phyloP scores from a whole-genome alignment of 257 asterid species.

The Nicotiana tomentosiformis region DNA sequence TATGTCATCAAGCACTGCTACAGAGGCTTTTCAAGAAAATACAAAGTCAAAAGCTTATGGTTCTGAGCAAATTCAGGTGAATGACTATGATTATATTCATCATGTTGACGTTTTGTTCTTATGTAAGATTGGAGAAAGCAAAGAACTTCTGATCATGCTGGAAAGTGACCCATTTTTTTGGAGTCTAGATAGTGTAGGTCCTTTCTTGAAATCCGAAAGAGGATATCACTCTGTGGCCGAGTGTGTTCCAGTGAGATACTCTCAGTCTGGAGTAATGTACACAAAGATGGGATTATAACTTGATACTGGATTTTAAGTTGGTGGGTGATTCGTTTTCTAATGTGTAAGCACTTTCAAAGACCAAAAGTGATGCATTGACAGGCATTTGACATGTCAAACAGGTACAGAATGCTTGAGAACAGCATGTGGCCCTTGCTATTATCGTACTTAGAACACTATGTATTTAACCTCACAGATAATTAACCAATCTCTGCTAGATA shows the following conservation, averaged over 20 bases:
- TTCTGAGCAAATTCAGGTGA: conserved; percentile 97
- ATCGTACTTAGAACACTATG: not conserved
- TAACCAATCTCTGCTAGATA: not conserved
- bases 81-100: not conserved
- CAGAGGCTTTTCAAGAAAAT: conserved; percentile 55
- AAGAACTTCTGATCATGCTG: not conserved
- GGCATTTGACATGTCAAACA: not conserved
- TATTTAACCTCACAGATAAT: not conserved
- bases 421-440: not conserved
- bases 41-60: conserved; percentile 65
- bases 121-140: not conserved
- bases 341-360: not conserved
- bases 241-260: not conserved
- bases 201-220: not conserved
- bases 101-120: not conserved
- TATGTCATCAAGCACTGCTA: conserved; percentile 60
- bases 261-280: not conserved
- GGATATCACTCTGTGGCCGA: no score
- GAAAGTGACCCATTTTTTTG: not conserved
- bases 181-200: not conserved
- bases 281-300: not conserved
- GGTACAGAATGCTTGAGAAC: not conserved
- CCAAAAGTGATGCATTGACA: not conserved
- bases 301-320: not conserved
- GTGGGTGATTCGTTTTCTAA: not conserved